Evolutionary conservation across 1,284 basidiomycete species (phyloP), one percentile per base, ranked within the genome.

Genomic region (Inonotus hispidus): DNA sequence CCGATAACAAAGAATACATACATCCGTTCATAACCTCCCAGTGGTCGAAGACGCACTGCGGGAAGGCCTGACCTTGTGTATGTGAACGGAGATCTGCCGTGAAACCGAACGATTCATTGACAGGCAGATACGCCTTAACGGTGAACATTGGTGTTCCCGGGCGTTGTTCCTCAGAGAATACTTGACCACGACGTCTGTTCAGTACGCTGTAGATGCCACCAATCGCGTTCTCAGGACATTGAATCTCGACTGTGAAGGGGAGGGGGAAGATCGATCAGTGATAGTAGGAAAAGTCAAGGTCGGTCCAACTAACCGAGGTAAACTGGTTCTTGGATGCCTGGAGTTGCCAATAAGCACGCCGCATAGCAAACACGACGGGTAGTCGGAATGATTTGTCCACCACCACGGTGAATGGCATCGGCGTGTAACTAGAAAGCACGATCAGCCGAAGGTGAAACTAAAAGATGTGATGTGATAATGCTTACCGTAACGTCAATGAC

Each of bases 81-180:
- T 91, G 88, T 72, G 88, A 85, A 71, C 97, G 92, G 61, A 99
- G 87, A 69, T 93, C 95, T 70, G 90, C 94, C 78, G 96, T 98
- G 90, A 99, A 99, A 70, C 97, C 96, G 81, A 99, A 99, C 19
- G 96, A 98, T 79, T 98, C 96, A 76, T 83, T 81, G 77, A 98
- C 95, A 72, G 96, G 96, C 58, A 98, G 82, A 83, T 95, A 97
- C 38, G 95, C 95, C 87, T 98, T 99, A 79, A 99, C 92, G 62
- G 93, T 99, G 86, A 96, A 98, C 95, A 99, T 98, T 65, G 97
- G 97, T 25, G 97, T 99, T 81, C 97, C 96, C 8, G 89, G 81
- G 71, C 96, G 83, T 79, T 98, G 96, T 79, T 99, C 96, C 78
- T 99, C 93, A 69, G 88, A 92, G 85, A 96, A 95, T 68, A 99